These are phyloP conservation scores for Saposhnikovia divaricata DNA, from an alignment of 129 eudicot species.

Conservation along the genomic window DNA sequence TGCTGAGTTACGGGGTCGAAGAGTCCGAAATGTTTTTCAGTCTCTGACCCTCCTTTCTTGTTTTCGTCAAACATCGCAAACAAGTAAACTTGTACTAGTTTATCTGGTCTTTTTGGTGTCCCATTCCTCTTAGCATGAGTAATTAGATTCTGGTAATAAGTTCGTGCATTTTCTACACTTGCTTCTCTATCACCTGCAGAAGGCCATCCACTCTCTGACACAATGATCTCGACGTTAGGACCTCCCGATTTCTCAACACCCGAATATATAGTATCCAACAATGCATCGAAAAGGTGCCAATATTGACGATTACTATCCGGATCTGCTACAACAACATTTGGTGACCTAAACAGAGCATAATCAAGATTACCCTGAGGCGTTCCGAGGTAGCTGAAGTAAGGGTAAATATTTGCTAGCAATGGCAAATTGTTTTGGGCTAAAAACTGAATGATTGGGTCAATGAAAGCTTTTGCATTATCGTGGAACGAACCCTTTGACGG, in stretches of 20 bases:
- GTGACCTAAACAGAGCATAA: background rate
- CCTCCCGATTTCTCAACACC: background rate
- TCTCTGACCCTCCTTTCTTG: background rate
- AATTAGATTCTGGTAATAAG: background rate
- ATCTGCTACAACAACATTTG: background rate
- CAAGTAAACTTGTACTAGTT: background rate
- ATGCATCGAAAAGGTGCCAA: background rate
- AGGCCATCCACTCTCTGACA: conserved; percentile 8
- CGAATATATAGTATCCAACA: background rate
- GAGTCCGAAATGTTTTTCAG: background rate
- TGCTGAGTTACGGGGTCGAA: background rate
- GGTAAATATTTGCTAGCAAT: background rate
- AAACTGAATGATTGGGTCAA: background rate
- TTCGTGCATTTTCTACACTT: background rate
- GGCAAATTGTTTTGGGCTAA: conserved; percentile 3
- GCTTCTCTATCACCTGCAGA: background rate
- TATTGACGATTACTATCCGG: background rate
- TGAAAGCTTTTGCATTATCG: background rate
- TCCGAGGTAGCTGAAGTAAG: background rate
- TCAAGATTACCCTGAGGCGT: background rate
- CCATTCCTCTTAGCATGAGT: background rate
- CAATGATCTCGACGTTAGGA: background rate
- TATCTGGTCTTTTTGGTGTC: background rate
- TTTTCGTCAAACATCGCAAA: background rate
- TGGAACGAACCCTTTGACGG: background rate